Percentiles rank a stretch among this genome's conserved stretches.
These are phyloP conservation scores for Teunomyces panamensis DNA, from an alignment of 805 yeast species.

Conservation along the genomic window DNA sequence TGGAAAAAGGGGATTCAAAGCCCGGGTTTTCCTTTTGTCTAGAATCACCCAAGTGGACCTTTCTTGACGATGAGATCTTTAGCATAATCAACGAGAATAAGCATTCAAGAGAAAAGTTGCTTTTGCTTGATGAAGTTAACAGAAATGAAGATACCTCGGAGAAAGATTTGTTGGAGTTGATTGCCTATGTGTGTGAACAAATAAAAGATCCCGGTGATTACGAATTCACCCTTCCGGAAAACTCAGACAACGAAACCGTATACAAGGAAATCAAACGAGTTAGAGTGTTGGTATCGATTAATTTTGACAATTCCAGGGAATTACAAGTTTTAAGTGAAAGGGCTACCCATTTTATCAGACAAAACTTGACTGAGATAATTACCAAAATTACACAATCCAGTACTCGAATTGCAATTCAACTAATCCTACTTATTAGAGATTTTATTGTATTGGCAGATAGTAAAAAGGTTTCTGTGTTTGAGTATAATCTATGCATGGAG, in stretches of 20 bases:
- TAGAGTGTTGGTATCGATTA: too few species aligned
- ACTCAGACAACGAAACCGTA: not conserved
- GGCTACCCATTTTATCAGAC: not conserved
- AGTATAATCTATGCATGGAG: constrained; percentile 1
- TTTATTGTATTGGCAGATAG: not conserved
- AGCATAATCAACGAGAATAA: not conserved
- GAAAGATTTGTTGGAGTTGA: not conserved
- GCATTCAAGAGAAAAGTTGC: not conserved
- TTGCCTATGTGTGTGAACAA: not conserved
- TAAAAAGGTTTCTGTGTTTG: not conserved
- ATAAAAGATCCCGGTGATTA: not conserved
- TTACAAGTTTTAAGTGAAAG: not conserved
- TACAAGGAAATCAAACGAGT: not conserved
- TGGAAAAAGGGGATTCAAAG: not conserved
- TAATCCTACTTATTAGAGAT: not conserved
- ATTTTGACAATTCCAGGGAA: not conserved
- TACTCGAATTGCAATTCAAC: not conserved
- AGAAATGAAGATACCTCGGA: not conserved
- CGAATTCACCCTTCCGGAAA: not conserved
- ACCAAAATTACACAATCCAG: not conserved
- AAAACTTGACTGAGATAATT: not conserved
- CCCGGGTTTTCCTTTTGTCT: not conserved
- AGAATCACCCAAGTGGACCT: not conserved
- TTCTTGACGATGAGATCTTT: not conserved
- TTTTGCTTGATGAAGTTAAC: not conserved